Percentiles rank a stretch among this genome's conserved stretches.
Conservation (phyloP, 1,284 basidiomycete species). For the Leccinum fallax region DNA sequence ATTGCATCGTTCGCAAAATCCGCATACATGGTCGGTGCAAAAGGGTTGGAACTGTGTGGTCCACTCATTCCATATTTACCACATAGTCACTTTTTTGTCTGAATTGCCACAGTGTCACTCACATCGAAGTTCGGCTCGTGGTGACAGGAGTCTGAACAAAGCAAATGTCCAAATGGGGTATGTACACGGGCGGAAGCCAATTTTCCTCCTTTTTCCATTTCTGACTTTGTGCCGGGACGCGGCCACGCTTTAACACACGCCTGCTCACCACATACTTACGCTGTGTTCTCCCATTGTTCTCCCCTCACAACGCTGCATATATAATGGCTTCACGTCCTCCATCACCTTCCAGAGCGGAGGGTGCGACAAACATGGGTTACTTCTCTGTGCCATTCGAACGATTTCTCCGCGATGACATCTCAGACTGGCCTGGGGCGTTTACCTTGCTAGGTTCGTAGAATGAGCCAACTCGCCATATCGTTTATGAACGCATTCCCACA, state of each 20-base stretch:
- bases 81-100: not conserved
- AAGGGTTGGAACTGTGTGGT: not conserved
- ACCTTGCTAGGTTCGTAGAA: slow-evolving; percentile 64
- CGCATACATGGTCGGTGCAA: not conserved
- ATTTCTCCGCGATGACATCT: slow-evolving; percentile 53
- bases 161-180: not conserved
- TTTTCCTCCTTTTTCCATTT: not conserved
- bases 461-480: not conserved
- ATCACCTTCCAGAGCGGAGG: slow-evolving; percentile 67
- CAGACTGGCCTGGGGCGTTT: slow-evolving; percentile 62
- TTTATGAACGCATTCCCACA: slow-evolving; percentile 34
- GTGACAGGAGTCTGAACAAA: not conserved
- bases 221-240: not conserved
- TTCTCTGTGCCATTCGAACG: slow-evolving; percentile 56
- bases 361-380: slow-evolving; percentile 41
- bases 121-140: not conserved
- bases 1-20: not conserved
- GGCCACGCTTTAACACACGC: slow-evolving; percentile 14
- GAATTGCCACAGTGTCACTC: not conserved
- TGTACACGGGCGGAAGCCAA: not conserved
- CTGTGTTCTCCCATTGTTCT: slow-evolving; percentile 19
- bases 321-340: slow-evolving; percentile 73
- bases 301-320: slow-evolving; percentile 44
- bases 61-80: not conserved
- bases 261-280: slow-evolving; percentile 9